Evolutionary conservation across 805 yeast species (phyloP), one percentile per base, ranked within the genome.

Genomic region (Ogataea saltuana): DNA sequence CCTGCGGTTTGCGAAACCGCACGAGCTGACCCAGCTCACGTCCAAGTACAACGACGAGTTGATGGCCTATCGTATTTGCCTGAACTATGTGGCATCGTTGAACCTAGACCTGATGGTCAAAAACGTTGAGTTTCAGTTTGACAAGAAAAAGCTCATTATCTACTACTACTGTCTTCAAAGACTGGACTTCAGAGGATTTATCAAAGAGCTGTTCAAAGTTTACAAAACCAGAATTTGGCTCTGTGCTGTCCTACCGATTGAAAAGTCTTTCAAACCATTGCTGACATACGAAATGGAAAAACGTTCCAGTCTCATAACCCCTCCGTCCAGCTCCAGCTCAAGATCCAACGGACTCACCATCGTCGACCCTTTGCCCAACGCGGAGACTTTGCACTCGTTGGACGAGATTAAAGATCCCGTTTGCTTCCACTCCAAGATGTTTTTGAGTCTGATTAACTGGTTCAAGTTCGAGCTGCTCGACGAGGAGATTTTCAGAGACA

Each of bases 201-300:
- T 84, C 42, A 79, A 84, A 46, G 91, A 85, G 55, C 64, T 85
- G 22, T 85, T 83, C 70, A 80, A 83, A 58, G 78, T 82, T 46
- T 85, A 83, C 68, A 85, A 85, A 64, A 84, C 90, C 0, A 71
- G 91, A 56, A 85, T 85, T 50, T 86, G 95, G 93, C 67, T 86
- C 64, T 83, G 90, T 70, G 90, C 93, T 0, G 85, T 84, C 20
- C 56, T 68, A 42, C 69, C 72, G 9, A 53, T 64, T n/a, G 71
- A 67, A 29, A 60, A 54, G 23, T 55, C 61, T n/a, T 56, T 46
- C 39, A 47, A 52, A 32, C 64, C 66, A 6, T 54, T 64, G 9
- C 46, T 60, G 22, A 59, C 58, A 4, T 56, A 64, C 48, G 65
- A 63, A 34, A 29, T 56, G 19, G 65, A 61, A 18, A 58, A 55